A percentile compares a stretch with the other conserved stretches of the same genome.
Evolutionary conservation across 331 rosid species (phyloP).

Genomic region (Spiraea crenata): DNA sequence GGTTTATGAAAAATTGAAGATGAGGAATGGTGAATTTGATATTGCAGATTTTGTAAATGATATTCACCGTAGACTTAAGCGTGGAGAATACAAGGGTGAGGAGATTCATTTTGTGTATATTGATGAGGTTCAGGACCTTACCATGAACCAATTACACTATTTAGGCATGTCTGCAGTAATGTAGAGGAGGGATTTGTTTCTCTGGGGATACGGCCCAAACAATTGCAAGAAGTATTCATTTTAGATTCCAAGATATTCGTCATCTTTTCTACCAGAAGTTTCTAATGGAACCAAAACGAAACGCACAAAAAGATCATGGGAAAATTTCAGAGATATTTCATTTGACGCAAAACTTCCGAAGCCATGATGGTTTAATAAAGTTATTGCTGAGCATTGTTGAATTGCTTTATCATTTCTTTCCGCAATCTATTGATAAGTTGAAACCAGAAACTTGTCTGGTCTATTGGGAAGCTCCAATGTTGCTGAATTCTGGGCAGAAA

Average conservation of each 20-base stretch:
- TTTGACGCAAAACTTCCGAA: conserved; percentile 56
- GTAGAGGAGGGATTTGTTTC: too few species aligned
- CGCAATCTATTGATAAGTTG: conserved; percentile 52
- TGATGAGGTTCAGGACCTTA: conserved; percentile 71
- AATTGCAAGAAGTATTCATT: conserved; percentile 60
- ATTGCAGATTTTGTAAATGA: conserved; percentile 62
- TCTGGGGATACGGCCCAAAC: conserved; percentile 45
- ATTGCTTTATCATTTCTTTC: conserved; percentile 60
- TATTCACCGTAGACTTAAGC: conserved; percentile 45
- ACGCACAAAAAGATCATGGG: conserved; percentile 32
- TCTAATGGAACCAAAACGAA: conserved; percentile 22
- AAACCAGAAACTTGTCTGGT: conserved; percentile 58
- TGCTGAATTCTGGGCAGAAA: conserved; percentile 37
- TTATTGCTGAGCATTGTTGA: conserved; percentile 55
- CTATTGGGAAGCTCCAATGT: conserved; percentile 51
- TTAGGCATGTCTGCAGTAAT: too few species aligned
- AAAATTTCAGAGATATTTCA: conserved; percentile 36
- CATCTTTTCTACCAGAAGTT: conserved; percentile 49
- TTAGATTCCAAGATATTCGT: conserved; percentile 59
- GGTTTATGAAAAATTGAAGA: conserved; percentile 58
- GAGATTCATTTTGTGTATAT: conserved; percentile 48
- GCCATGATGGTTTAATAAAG: conserved; percentile 58
- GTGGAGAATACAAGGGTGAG: conserved; percentile 42
- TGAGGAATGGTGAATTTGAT: conserved; percentile 49
- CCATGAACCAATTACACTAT: conserved; percentile 22